Percentiles rank a stretch among this genome's conserved stretches.
phyloP scores from a whole-genome alignment of 257 asterid species.

The Dorcoceras hygrometricum region DNA sequence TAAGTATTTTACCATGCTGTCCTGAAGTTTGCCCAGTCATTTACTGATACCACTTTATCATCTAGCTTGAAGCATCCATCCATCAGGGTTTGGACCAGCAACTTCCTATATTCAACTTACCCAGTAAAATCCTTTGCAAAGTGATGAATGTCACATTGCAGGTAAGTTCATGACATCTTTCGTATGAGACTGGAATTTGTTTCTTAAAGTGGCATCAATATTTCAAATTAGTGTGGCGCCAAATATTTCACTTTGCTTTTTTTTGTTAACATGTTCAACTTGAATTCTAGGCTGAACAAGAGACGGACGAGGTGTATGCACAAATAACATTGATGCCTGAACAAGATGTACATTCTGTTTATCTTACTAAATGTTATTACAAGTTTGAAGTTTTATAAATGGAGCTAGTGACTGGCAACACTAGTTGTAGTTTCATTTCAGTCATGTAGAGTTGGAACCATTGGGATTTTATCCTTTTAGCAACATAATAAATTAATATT shows the following conservation, averaged over 20 bases:
- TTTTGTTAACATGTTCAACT: slow-evolving; percentile 20
- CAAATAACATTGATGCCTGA: slow-evolving; percentile 84
- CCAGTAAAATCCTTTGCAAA: slow-evolving; percentile 89
- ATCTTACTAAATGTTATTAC: slow-evolving; percentile 15
- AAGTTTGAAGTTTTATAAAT: not conserved
- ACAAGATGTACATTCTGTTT: slow-evolving; percentile 51
- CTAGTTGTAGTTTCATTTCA: not conserved
- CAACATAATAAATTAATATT: not conserved
- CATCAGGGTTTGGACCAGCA: slow-evolving; percentile 87
- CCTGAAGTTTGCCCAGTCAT: slow-evolving; percentile 11
- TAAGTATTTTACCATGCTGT: not conserved
- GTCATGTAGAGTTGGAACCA: not conserved
- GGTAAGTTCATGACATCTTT: slow-evolving; percentile 39
- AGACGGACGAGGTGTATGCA: slow-evolving; percentile 92
- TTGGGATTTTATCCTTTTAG: not conserved
- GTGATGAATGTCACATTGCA: slow-evolving; percentile 81
- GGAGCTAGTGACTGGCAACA: not conserved
- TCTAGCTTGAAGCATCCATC: slow-evolving; percentile 97
- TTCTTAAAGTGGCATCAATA: slow-evolving; percentile 13
- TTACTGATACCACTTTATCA: slow-evolving; percentile 19
- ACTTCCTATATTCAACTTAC: slow-evolving; percentile 85
- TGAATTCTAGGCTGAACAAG: slow-evolving; percentile 75
- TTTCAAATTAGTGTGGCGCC: too few relatives aligned
- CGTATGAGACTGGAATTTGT: slow-evolving; percentile 7
- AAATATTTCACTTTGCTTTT: slow-evolving; percentile 2